Evolutionary conservation across 2,329 filamentous ascomycete species (phyloP).

Genomic region (Paracoccidioides brasiliensis): DNA sequence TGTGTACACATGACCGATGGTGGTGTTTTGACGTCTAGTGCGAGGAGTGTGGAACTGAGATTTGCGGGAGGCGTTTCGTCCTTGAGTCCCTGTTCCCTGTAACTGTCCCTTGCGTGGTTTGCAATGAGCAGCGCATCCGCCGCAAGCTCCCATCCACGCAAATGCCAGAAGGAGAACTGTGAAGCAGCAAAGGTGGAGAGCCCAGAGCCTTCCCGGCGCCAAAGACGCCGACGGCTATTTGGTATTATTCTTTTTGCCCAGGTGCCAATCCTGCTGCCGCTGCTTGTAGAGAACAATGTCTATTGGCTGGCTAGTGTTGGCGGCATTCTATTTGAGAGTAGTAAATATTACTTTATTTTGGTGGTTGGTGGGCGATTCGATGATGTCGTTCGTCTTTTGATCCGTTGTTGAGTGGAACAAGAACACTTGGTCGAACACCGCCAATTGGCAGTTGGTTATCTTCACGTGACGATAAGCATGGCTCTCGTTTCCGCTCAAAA

Average conservation of each 20-base stretch:
- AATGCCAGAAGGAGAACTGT: background rate
- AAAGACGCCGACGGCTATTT: background rate
- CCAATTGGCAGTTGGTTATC: slow-evolving; percentile 15
- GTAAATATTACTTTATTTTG: background rate
- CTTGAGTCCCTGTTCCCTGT: slow-evolving; percentile 5
- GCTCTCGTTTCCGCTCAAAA: slow-evolving; percentile 25
- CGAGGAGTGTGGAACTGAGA: background rate
- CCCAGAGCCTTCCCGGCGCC: slow-evolving; percentile 3
- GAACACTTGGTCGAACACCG: background rate
- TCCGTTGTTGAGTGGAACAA: too few relatives aligned
- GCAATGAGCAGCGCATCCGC: slow-evolving; percentile 2
- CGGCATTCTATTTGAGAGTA: background rate
- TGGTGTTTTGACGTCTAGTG: slow-evolving; percentile 4
- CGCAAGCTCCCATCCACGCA: background rate
- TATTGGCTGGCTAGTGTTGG: background rate
- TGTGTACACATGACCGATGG: slow-evolving; percentile 22
- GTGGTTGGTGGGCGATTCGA: background rate
- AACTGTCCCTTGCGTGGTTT: background rate
- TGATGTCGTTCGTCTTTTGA: too few relatives aligned
- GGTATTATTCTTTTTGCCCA: background rate
- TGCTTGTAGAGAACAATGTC: background rate
- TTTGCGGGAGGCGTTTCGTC: slow-evolving; percentile 1
- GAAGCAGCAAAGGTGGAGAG: slow-evolving; percentile 6
- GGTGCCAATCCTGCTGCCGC: background rate
- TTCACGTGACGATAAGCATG: slow-evolving; percentile 29